A percentile compares a stretch with the other conserved stretches of the same genome.
phyloP scores from a whole-genome alignment of 768 basidiomycete genomes.

The Suillus subluteus region DNA sequence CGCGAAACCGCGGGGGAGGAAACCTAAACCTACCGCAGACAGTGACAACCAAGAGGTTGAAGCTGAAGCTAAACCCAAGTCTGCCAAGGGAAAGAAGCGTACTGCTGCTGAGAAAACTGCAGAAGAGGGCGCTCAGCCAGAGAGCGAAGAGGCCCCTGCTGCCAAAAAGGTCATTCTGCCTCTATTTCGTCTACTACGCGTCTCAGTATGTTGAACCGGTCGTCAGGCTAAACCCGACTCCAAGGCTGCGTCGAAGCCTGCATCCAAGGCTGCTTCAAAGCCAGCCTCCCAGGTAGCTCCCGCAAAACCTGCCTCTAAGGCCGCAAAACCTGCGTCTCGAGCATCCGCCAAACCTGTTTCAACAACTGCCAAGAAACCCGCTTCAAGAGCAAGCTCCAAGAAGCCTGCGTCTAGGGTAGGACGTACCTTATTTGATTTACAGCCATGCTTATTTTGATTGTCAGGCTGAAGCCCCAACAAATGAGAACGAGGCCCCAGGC shows the following conservation, averaged over 20 bases:
- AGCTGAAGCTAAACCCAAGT: constrained; percentile 47
- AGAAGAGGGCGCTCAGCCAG: constrained; percentile 39
- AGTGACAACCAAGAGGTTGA: constrained; percentile 43
- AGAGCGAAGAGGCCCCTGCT: constrained; percentile 51
- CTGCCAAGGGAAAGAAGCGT: constrained; percentile 60
- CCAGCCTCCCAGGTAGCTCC: constrained; percentile 40
- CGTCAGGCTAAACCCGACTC: constrained; percentile 43
- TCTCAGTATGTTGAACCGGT: constrained; percentile 9
- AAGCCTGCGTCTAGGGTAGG: constrained; percentile 67
- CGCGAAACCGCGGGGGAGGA: constrained; percentile 62
- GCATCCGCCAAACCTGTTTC: constrained; percentile 48
- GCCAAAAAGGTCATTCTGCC: constrained; percentile 61
- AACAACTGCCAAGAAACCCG: constrained; percentile 51
- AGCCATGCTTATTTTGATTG: background rate
- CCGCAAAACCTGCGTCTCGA: constrained; percentile 42
- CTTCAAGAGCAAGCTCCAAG: constrained; percentile 61
- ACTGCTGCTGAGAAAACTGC: constrained; percentile 43
- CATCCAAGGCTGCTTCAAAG: constrained; percentile 42
- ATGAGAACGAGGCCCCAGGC: constrained; percentile 43
- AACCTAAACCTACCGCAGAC: constrained; percentile 39
- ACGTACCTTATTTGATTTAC: constrained; percentile 5
- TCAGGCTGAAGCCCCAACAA: constrained; percentile 39
- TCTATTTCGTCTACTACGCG: constrained; percentile 13
- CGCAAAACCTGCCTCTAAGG: constrained; percentile 47
- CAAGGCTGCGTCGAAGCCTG: constrained; percentile 43